Evolutionary conservation across 2,329 filamentous ascomycete genomes (phyloP).

Genomic region (Colletotrichum lupini): DNA sequence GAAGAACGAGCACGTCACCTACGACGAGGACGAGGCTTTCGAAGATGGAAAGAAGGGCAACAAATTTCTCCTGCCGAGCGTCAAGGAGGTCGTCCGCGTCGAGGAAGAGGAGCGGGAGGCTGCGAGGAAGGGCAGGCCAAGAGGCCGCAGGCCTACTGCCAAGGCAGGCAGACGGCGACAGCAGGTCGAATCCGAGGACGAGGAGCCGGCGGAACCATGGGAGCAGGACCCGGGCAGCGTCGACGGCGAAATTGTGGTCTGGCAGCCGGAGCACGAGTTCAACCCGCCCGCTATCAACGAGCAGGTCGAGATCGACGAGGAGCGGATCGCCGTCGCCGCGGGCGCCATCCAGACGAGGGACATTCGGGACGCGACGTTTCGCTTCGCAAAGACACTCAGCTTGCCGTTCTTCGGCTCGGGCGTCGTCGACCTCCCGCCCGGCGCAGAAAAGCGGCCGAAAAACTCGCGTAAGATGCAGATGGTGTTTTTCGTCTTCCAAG

Average conservation of each 20-base stretch:
- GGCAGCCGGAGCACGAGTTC: constrained; percentile 68
- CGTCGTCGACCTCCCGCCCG: constrained; percentile 87
- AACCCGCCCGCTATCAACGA: constrained; percentile 62
- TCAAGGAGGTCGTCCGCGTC: constrained; percentile 82
- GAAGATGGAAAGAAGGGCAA: constrained; percentile 52
- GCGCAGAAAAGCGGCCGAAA: constrained; percentile 87
- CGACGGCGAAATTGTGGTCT: constrained; percentile 71
- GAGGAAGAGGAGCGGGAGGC: constrained; percentile 65
- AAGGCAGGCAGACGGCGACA: constrained; percentile 45
- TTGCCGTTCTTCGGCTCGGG: constrained; percentile 90
- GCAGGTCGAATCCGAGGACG: constrained; percentile 57
- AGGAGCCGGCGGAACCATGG: constrained; percentile 74
- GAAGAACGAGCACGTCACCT: constrained; percentile 84
- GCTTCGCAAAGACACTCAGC: constrained; percentile 88
- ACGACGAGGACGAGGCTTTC: constrained; percentile 67
- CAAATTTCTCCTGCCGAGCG: constrained; percentile 71
- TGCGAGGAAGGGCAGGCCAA: constrained; percentile 37
- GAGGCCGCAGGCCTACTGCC: constrained; percentile 40
- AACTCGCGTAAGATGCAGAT: constrained; percentile 97
- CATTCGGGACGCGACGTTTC: constrained; percentile 77
- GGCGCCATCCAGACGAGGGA: constrained; percentile 67
- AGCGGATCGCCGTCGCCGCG: constrained; percentile 67
- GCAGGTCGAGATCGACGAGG: constrained; percentile 62
- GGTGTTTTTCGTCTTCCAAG: constrained; percentile 90
- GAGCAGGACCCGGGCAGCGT: constrained; percentile 75